Evolutionary conservation across 2,329 filamentous ascomycete genomes (phyloP), one percentile per base, ranked within the genome.

Genomic region (Penicillium sclerotigenum): DNA sequence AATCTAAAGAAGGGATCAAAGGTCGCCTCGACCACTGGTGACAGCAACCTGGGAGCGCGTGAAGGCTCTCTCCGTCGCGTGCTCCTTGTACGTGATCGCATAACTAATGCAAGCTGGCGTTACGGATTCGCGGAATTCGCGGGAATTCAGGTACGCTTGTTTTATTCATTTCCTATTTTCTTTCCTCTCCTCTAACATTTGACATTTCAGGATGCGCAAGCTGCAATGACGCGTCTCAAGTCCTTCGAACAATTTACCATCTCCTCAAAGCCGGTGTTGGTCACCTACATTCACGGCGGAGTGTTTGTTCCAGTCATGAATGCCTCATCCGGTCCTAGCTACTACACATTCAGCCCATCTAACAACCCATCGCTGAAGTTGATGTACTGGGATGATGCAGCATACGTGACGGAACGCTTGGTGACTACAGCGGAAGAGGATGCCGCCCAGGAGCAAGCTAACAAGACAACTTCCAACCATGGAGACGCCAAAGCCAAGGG

Each of bases 61-160:
- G 85, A 87, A 31, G 86, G 87, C 20, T 90, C 89, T n/a, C 76
- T 95, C 9, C 84, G 88, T 59, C 85, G 90, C 49, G 85, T 94
- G 1, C 83, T 94, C 58, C 76, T 95, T 26, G 86, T 94, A 65
- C 84, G 90, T 53, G 88, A 93, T 68, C 81, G 86, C 42, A 80
- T 79, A 58, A 87, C 81, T 4, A 83, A 90, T 52, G 86, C 89
- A 58, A 90, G 87, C 49, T 89, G 89, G 80, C 84, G 87, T 62
- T 95, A 90, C 65, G 90, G 90, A 0, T 95, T 95, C 72, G 90
- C 87, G 1, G 90, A 95, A 71, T 95, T 92, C 69, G 87, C 84
- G 65, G 88, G 84, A 0, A 78, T 90, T 18, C 85, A 88, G 63
- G 79, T 78, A 72, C 43, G 58, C 50, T 11, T 18, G 2, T 24